A percentile compares a stretch with the other conserved stretches of the same genome.
phyloP scores from a whole-genome alignment of 371 early-diverging fungal species.

The Nosema muscidifuracis region DNA sequence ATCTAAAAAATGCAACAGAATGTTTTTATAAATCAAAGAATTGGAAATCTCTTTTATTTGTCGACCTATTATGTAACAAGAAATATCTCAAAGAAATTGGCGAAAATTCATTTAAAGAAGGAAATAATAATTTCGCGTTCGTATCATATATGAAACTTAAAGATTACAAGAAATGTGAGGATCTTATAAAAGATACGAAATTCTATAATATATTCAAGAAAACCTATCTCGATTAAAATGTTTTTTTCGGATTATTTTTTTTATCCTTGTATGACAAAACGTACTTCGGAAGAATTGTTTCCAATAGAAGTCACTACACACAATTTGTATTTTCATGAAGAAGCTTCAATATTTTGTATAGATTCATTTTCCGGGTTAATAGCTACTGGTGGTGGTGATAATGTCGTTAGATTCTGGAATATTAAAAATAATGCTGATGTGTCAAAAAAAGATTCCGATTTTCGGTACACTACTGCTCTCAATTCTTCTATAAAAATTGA shows the following conservation, averaged over 20 bases:
- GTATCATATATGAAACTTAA: slow-evolving; percentile 44
- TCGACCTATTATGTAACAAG: slow-evolving; percentile 39
- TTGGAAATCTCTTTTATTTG: slow-evolving; percentile 39
- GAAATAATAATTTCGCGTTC: slow-evolving; percentile 47
- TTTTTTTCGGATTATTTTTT: not conserved
- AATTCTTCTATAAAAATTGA: slow-evolving; percentile 40
- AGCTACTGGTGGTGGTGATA: slow-evolving; percentile 61
- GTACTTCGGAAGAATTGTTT: not conserved
- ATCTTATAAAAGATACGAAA: slow-evolving; percentile 39
- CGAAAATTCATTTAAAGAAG: slow-evolving; percentile 41
- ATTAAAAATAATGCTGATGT: slow-evolving; percentile 11
- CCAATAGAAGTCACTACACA: slow-evolving; percentile 57
- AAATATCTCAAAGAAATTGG: slow-evolving; percentile 29
- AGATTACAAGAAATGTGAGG: slow-evolving; percentile 36
- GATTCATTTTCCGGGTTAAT: slow-evolving; percentile 42
- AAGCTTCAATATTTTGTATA: slow-evolving; percentile 56
- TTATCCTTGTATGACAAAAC: not conserved
- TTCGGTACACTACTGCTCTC: slow-evolving; percentile 46
- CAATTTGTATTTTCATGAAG: slow-evolving; percentile 61
- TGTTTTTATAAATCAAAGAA: slow-evolving; percentile 47
- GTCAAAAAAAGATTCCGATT: not conserved
- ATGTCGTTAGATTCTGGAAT: slow-evolving; percentile 58
- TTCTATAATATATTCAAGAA: slow-evolving; percentile 47
- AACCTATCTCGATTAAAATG: slow-evolving; percentile 27
- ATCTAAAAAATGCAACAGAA: slow-evolving; percentile 42